A percentile compares a stretch with the other conserved stretches of the same genome.
Conservation (phyloP, 139 green algal species). For the Chlorella vulgaris region DNA sequence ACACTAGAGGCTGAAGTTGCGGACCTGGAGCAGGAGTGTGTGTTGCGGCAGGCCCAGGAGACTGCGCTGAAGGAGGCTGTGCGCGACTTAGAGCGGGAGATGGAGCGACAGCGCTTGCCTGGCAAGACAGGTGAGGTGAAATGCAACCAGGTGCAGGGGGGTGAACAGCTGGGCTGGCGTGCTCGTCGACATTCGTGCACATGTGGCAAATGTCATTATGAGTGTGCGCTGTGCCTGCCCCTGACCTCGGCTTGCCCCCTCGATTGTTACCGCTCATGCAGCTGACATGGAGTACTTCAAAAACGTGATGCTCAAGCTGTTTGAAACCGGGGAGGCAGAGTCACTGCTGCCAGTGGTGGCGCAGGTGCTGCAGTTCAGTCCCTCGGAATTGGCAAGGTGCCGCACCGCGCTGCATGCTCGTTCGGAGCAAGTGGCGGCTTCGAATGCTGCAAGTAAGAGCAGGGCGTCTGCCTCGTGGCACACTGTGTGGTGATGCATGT, state of each 20-base stretch:
- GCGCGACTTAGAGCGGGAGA: slow-evolving; percentile 53
- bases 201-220: too few species aligned
- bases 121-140: slow-evolving; percentile 25
- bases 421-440: not conserved
- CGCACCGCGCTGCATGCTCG: slow-evolving; percentile 36
- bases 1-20: slow-evolving; percentile 46
- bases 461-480: not conserved
- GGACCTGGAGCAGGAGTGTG: slow-evolving; percentile 57
- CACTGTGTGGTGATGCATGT: not conserved
- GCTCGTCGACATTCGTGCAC: too few species aligned
- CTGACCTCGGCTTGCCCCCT: not conserved
- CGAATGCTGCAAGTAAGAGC: slow-evolving; percentile 15
- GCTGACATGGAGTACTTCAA: slow-evolving; percentile 70
- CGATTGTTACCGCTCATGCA: not conserved
- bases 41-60: slow-evolving; percentile 55
- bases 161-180: not conserved
- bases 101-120: slow-evolving; percentile 42
- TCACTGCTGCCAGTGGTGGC: slow-evolving; percentile 56
- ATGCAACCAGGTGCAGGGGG: not conserved
- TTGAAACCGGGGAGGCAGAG: slow-evolving; percentile 59
- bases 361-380: slow-evolving; percentile 62
- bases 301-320: slow-evolving; percentile 65
- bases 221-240: not conserved
- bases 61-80: slow-evolving; percentile 60
- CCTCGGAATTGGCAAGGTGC: slow-evolving; percentile 49